Base-by-base conservation (phyloP, 495 filamentous ascomycete genomes). In the Tuber magnatum region DNA sequence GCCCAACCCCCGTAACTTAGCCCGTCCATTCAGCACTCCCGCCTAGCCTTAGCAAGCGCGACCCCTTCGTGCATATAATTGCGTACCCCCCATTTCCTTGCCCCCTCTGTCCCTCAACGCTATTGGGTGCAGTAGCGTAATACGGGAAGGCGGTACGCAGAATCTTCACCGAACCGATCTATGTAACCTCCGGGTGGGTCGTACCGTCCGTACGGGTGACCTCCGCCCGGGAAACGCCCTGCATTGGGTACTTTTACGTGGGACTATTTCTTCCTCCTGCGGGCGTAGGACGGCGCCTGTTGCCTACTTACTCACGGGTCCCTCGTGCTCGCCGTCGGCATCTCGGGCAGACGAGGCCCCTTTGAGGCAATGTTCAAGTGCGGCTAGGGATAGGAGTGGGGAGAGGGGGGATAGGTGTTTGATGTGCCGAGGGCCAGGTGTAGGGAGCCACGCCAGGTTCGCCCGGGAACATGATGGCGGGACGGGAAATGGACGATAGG, bases 161-260 rank as follows among this genome's bases (percentile, higher is more conserved):
- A 16, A 80, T 22, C 43, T 74, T 72, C 35, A 43, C 69, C 75
- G 73, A 80, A 35, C 75, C 56, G 2, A 61, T 41, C 32, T 78
- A 77, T 5, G 78, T 78, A 18, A 46, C 4, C 0, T 68, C 28
- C n/a, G 51, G 69, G 44, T 22, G 44, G 7, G 72, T 51, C 14
- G 22, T 20, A 10, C 44, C 48, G 2, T 39, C 65, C 2, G 73
- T 69, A 14, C 41, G 42, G 3, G 78, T 68, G 24, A 81, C 32
- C 0, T 44, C 42, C 7, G 75, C 24, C 70, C 77, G 74, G 18
- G 80, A 78, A 38, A 75, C 85, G 1, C 84, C 84, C 20, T 77
- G 71, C 8, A 83, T 65, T 0, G 84, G 84, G 61, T 85, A 85
- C 46, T 84, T 82, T 73, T 83, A 80, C 10, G 81, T 76, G 39